phyloP scores from a whole-genome alignment of 2,329 filamentous ascomycete species.

The Cercospora beticola region DNA sequence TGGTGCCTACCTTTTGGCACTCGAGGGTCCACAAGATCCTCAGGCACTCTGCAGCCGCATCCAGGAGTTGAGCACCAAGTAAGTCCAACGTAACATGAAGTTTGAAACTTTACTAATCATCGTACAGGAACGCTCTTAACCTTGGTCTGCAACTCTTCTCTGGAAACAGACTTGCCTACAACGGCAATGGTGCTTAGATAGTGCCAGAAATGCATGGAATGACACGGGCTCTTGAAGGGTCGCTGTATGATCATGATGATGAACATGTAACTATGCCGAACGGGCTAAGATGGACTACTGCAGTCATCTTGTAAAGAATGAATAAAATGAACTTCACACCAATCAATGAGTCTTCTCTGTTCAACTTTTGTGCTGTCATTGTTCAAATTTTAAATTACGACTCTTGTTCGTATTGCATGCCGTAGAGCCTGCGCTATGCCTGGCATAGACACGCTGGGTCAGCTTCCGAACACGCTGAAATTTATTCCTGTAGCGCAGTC shows the following conservation, averaged over 20 bases:
- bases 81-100: constrained; percentile 33
- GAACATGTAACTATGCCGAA: not conserved
- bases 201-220: not conserved
- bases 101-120: constrained; percentile 41
- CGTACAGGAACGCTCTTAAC: constrained; percentile 3
- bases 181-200: constrained; percentile 42
- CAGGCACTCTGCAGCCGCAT: constrained; percentile 50
- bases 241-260: constrained; percentile 9
- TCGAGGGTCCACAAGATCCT: constrained; percentile 48
- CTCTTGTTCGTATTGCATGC: not conserved
- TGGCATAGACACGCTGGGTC: not conserved
- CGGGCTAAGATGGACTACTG: constrained; percentile 2
- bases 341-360: not conserved
- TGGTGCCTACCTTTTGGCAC: constrained; percentile 65
- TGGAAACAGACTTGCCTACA: constrained; percentile 50
- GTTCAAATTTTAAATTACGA: not conserved
- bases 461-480: not conserved
- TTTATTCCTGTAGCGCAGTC: not conserved
- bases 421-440: not conserved
- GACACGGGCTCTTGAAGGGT: not conserved
- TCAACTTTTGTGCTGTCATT: not conserved
- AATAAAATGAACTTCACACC: not conserved
- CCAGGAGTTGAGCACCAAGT: constrained; percentile 43
- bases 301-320: constrained; percentile 1
- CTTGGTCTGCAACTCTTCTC: constrained; percentile 11